phyloP scores from a whole-genome alignment of 768 basidiomycete species.

The Boletus vermiculosoides region DNA sequence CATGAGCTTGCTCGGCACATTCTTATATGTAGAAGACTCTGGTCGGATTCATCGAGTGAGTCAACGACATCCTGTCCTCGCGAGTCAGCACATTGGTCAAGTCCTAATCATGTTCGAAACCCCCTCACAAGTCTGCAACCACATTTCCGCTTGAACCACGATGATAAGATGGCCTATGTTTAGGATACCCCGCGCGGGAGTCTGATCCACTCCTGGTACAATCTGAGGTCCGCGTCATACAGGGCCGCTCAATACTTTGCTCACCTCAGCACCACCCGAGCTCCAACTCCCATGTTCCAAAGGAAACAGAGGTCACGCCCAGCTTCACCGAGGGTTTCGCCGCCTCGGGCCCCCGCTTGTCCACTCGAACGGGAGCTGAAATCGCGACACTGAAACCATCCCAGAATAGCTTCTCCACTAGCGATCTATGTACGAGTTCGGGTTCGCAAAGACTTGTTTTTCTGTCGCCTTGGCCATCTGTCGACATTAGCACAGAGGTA shows the following conservation, averaged over 20 bases:
- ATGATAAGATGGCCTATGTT: constrained; percentile 5
- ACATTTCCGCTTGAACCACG: background rate
- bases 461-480: background rate
- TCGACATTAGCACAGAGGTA: background rate
- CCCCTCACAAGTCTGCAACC: background rate
- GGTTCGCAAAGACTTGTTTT: background rate
- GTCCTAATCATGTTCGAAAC: background rate
- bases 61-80: background rate
- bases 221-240: background rate
- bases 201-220: background rate
- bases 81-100: background rate
- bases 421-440: background rate
- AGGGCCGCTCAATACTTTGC: background rate
- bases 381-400: background rate
- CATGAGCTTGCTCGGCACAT: background rate
- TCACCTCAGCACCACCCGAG: background rate
- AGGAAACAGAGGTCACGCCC: background rate
- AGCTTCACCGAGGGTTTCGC: background rate
- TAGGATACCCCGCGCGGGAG: background rate
- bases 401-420: constrained; percentile 1
- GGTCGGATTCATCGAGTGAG: background rate
- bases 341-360: background rate
- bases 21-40: background rate
- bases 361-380: background rate
- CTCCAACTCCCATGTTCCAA: constrained; percentile 2